Evolutionary conservation across 768 basidiomycete species (phyloP), one percentile per base, ranked within the genome.

Genomic region (Lentinula sp.): DNA sequence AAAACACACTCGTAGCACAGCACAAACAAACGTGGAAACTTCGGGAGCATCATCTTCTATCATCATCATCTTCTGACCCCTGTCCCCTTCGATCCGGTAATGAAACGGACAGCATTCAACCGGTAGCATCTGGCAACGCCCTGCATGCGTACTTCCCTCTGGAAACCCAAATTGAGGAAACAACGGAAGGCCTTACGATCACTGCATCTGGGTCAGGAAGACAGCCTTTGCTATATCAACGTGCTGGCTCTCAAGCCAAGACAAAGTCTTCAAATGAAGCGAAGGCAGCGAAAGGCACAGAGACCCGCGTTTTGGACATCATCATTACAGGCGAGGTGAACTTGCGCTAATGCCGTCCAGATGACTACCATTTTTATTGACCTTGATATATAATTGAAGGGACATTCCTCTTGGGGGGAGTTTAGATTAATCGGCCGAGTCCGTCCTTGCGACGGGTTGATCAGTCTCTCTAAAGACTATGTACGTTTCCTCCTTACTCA

Each of bases 21-120:
- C 94, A 98, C 71, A 85, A 84, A 16, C 95, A 97, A 69, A 93
- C 93, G 0, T 96, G 94, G 93, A 88, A 86, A 67, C 74, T 97
- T 46, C 84, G 84, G 39, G 91, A 93, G 71, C 84, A 92, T 66
- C 85, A 91, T 66, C 74, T 90, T 13, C 49, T 77, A 54, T 54
- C 60, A 18, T 28, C 41, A 13, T 36, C 16, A 28, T 54, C 53
- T 35, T 39, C 35, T 39, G 53, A 54, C 28, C 35, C 36, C 51
- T 35, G 32, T 52, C 51, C 51, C 35, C 51, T 23, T 12, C 16
- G 23, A 41, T 39, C 33, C 18, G 53, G 36, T 8, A 42, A 41
- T 9, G 12, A 16, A 42, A 42, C n/a, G 15, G 15, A 13, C 41
- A 16, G 43, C 39, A 28, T 33, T 5, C 33, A 45, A 61, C 46